Evolutionary conservation across 2,329 filamentous ascomycete species (phyloP), one percentile per base, ranked within the genome.

Genomic region (Arthrobotrys conoides): DNA sequence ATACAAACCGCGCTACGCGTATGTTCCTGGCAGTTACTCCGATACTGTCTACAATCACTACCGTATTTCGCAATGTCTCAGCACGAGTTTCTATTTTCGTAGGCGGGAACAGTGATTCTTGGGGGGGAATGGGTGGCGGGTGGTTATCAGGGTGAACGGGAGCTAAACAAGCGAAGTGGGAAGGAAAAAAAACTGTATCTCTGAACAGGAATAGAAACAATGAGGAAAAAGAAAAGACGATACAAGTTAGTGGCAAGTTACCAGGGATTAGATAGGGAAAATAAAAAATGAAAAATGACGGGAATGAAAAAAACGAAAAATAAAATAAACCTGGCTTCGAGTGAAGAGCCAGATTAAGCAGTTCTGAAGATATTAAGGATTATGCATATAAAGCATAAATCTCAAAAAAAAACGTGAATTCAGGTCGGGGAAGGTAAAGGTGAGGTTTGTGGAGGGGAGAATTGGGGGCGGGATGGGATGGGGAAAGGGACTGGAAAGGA

Each of bases 41-140:
- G 76, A 73, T 49, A 75, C 64, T 75, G 53, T 79, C 76, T 75
- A 75, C 76, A 69, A 61, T 75, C 76, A 73, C 70, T 79, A 70
- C 65, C 55, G 69, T 64, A 65, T 66, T 59, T 71, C 49, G 68
- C 41, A 64, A 78, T 78, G 64, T 78, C 69, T 78, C 67, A 78
- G 75, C 64, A 78, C 36, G 38, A 59, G 65, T 14, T 71, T 79
- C 76, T 79, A 75, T 75, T 70, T 79, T 79, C 69, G 70, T 73
- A 57, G 69, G 57, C 59, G 76, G 59, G 55, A 75, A 69, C 57
- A 51, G 59, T 64, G 63, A 18, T 61, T 71, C 20, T 66, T 67
- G 59, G 30, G 64, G 46, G 20, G 51, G 44, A 57, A 55, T 67
- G 64, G 16, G 69, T 70, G 71, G 71, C 63, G 71, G 76, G 75